Evolutionary conservation across 257 asterid genomes (phyloP).

Genomic region (Fraxinus pennsylvanica): DNA sequence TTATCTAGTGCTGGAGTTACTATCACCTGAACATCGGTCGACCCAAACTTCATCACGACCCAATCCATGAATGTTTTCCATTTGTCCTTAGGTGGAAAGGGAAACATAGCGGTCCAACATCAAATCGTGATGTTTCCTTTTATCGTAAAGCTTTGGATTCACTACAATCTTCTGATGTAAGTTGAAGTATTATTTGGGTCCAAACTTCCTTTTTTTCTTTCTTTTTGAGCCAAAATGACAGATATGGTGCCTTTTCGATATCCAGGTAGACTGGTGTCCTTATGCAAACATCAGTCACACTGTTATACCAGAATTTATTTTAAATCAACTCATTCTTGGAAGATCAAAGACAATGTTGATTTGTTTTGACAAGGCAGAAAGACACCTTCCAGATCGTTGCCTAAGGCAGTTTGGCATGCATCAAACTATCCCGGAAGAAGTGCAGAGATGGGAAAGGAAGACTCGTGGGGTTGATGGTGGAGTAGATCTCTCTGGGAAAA

Average conservation of each 20-base stretch:
- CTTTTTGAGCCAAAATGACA: slow-evolving; percentile 3
- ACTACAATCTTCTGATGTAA: slow-evolving; percentile 56
- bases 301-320: slow-evolving; percentile 69
- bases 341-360: slow-evolving; percentile 93
- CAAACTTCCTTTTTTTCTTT: slow-evolving; percentile 8
- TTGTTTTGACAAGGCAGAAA: slow-evolving; percentile 93
- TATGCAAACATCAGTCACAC: slow-evolving; percentile 83
- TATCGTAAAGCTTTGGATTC: slow-evolving; percentile 81
- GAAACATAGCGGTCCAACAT: slow-evolving; percentile 85
- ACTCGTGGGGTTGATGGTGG: slow-evolving; percentile 98
- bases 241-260: slow-evolving; percentile 16
- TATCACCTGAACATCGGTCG: slow-evolving; percentile 87
- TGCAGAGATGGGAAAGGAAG: slow-evolving; percentile 90
- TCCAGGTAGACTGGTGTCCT: slow-evolving; percentile 94
- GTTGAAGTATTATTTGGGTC: slow-evolving; percentile 23
- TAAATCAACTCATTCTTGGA: slow-evolving; percentile 80
- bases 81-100: slow-evolving; percentile 99
- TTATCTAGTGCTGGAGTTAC: slow-evolving; percentile 97
- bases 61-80: slow-evolving; percentile 93
- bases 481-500: slow-evolving; percentile 73
- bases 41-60: slow-evolving; percentile 88
- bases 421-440: slow-evolving; percentile 78
- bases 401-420: slow-evolving; percentile 88
- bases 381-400: slow-evolving; percentile 98
- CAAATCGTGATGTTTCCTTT: slow-evolving; percentile 92